Evolutionary conservation across 2,329 filamentous ascomycete species (phyloP), one percentile per base, ranked within the genome.

Genomic region (Verticillium longisporum): DNA sequence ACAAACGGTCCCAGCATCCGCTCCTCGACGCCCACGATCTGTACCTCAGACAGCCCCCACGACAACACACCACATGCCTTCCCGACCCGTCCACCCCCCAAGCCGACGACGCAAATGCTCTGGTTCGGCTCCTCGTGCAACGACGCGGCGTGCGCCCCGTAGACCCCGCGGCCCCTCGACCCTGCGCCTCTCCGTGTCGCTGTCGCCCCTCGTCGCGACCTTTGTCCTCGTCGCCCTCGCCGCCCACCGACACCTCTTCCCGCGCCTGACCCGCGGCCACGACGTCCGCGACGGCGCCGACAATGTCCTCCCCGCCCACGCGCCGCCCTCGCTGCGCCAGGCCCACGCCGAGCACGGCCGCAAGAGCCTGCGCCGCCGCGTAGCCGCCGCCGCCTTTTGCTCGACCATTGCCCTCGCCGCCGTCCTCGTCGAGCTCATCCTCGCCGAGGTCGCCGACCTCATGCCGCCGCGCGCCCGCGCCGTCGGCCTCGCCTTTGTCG

Each of bases 381-480:
- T 83, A 13, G 83, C 86, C 1, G 87, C 86, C 14, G 75, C 83
- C 61, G 86, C 89, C 1, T 96, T 96, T 73, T 87, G 90, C 6
- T 83, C 86, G 1, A 96, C 90, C 10, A 84, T 95, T 38, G 91
- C 86, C 1, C 80, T 96, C 9, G 89, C 91, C 6, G 83, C 88
- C 41, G 90, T 94, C 1, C 79, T 96, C 55, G 91, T 87, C 2
- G 88, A 93, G 74, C 77, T 96, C 66, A 90, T 96, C 55, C 81
- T 96, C 9, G 92, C 90, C 68, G 92, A 96, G 74, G 91, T 96
- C 54, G 87, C 90, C 32, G 90, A 91, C 68, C 81, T 89, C 5
- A 81, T 91, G n/a, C 83, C 88, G 65, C 81, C 86, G 6, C 78
- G 79, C 36, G 90, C 90, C 13, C 81, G 91, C 62, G 83, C 83